phyloP scores from a whole-genome alignment of 2,329 filamentous ascomycete genomes.

The Exophiala xenobiotica region DNA sequence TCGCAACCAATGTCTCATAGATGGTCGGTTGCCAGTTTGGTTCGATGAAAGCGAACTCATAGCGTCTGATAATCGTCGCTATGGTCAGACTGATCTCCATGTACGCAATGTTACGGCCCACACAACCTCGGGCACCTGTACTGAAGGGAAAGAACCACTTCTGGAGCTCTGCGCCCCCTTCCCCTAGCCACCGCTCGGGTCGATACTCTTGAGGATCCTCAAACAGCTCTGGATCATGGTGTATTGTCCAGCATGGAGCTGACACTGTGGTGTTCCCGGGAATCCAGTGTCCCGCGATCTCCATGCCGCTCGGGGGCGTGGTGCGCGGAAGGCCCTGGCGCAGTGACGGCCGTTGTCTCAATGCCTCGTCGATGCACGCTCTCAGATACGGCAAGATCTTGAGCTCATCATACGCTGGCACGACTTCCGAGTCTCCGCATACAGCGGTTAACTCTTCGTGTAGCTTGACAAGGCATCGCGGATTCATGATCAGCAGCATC shows the following conservation, averaged over 20 bases:
- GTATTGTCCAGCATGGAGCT: slow-evolving; percentile 35
- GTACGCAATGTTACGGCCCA: slow-evolving; percentile 7
- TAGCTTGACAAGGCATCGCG: too few relatives aligned
- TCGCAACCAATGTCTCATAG: too few relatives aligned
- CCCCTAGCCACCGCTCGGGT: not conserved
- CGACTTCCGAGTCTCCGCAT: too few relatives aligned
- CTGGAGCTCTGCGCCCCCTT: too few relatives aligned
- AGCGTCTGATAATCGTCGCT: slow-evolving; percentile 23
- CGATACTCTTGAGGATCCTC: not conserved
- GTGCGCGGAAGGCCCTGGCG: slow-evolving; percentile 46
- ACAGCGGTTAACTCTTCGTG: too few relatives aligned
- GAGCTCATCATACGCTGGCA: too few relatives aligned
- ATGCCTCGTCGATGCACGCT: slow-evolving; percentile 53
- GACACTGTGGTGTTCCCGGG: slow-evolving; percentile 42
- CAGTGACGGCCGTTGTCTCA: slow-evolving; percentile 48
- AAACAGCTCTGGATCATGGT: not conserved
- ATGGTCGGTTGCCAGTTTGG: too few relatives aligned
- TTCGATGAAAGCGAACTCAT: too few relatives aligned
- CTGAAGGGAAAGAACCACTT: not conserved
- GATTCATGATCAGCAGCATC: too few relatives aligned
- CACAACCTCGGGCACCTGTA: not conserved
- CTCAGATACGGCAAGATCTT: slow-evolving; percentile 54
- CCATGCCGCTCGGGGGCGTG: slow-evolving; percentile 46
- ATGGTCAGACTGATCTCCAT: slow-evolving; percentile 32
- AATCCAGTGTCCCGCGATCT: slow-evolving; percentile 48